Conservation (phyloP, 1,284 basidiomycete species). For the Erythrobasidium hasegawianum region DNA sequence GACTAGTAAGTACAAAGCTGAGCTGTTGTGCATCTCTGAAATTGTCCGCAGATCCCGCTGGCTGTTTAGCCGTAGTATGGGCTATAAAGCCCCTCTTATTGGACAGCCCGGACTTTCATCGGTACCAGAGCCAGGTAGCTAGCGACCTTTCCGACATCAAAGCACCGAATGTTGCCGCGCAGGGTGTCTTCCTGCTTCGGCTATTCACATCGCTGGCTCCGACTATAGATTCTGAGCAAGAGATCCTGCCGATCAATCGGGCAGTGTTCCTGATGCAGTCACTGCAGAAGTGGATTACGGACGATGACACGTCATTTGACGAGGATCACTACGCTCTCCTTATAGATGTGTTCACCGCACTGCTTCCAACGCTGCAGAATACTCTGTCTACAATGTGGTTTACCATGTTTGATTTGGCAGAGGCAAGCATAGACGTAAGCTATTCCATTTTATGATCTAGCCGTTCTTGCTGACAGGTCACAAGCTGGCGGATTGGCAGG, state of each 20-base stretch:
- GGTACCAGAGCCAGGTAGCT: constrained; percentile 85
- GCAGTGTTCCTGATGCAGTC: constrained; percentile 85
- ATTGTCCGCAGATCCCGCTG: constrained; percentile 59
- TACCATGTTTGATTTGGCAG: constrained; percentile 81
- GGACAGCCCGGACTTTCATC: constrained; percentile 68
- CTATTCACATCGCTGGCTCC: constrained; percentile 75
- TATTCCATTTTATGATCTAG: not conserved
- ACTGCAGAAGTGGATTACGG: constrained; percentile 75
- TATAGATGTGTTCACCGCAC: constrained; percentile 66
- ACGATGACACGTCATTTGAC: constrained; percentile 65
- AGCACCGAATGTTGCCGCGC: constrained; percentile 60
- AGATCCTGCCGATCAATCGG: constrained; percentile 81
- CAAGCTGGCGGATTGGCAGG: constrained; percentile 62
- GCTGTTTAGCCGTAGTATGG: constrained; percentile 62
- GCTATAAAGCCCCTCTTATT: constrained; percentile 62
- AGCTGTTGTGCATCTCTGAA: not conserved
- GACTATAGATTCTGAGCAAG: constrained; percentile 67
- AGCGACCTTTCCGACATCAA: constrained; percentile 69
- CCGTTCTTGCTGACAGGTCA: not conserved
- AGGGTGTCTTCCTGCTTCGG: constrained; percentile 67
- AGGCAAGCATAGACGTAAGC: constrained; percentile 77
- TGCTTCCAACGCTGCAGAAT: constrained; percentile 84
- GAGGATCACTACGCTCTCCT: constrained; percentile 65
- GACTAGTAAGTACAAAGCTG: not conserved
- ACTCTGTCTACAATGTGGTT: constrained; percentile 87